Percentiles rank a stretch among this genome's conserved stretches.
These are phyloP conservation scores for Xylaria nigripes DNA, from an alignment of 495 filamentous ascomycete genomes.

Conservation along the genomic window DNA sequence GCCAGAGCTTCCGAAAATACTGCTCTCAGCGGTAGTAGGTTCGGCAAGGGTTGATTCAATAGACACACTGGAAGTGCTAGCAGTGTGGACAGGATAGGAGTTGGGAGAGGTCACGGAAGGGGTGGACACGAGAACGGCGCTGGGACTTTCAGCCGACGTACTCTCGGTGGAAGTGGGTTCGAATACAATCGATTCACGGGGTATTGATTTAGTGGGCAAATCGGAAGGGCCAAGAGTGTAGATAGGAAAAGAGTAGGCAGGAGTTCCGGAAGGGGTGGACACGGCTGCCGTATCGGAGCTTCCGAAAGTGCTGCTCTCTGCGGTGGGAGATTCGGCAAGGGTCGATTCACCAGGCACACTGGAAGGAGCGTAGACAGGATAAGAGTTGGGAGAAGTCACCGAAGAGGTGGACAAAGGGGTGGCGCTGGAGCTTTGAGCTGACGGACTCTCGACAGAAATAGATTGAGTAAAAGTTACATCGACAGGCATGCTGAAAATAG, in stretches of 20 bases:
- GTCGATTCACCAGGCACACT: constrained; percentile 7
- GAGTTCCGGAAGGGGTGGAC: neutral
- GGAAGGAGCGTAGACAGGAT: constrained; percentile 9
- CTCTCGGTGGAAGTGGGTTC: constrained; percentile 15
- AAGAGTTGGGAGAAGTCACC: constrained; percentile 1
- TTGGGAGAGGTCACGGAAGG: neutral
- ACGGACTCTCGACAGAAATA: no score
- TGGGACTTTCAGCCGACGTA: constrained; percentile 3
- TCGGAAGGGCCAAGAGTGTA: constrained; percentile 5
- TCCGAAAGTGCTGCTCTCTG: constrained; percentile 3
- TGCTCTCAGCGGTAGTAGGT: constrained; percentile 7
- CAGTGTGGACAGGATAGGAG: constrained; percentile 9
- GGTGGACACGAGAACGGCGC: neutral
- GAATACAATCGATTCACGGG: constrained; percentile 12
- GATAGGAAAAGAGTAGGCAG: constrained; percentile 7
- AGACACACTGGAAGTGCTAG: constrained; percentile 5
- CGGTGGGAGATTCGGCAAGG: neutral
- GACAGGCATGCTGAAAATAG: constrained; percentile 3
- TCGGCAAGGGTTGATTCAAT: constrained; percentile 7
- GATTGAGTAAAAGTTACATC: no score
- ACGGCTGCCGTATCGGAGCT: constrained; percentile 11
- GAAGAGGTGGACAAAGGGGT: no score
- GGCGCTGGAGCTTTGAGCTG: no score
- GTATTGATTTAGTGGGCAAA: constrained; percentile 18
- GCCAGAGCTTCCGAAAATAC: constrained; percentile 5